These are phyloP conservation scores for Echinosphaeria canescens DNA, from an alignment of 2,329 filamentous ascomycete genomes.

Conservation along the genomic window DNA sequence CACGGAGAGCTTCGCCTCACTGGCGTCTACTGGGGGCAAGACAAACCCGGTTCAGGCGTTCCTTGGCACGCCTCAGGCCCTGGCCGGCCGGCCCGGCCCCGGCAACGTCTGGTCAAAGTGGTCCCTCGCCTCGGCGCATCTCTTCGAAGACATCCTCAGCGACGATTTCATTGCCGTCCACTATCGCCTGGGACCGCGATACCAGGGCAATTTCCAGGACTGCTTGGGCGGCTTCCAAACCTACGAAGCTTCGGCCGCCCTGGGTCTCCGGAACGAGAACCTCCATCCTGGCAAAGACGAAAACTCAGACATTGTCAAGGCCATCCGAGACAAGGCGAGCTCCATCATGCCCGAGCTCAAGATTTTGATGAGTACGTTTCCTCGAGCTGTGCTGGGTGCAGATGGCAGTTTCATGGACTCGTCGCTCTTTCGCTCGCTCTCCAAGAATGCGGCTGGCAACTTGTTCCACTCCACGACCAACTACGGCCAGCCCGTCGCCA, in stretches of 20 bases:
- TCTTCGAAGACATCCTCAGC: constrained; percentile 72
- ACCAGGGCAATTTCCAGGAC: constrained; percentile 93
- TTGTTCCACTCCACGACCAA: constrained; percentile 49
- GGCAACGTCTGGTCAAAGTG: constrained; percentile 60
- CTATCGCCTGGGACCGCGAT: constrained; percentile 71
- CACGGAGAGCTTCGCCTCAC: constrained; percentile 48
- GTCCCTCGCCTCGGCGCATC: constrained; percentile 75
- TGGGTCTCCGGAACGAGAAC: constrained; percentile 82
- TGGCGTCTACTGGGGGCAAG: constrained; percentile 33
- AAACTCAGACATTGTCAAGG: constrained; percentile 73
- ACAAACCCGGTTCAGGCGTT: constrained; percentile 71
- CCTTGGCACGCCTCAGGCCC: constrained; percentile 73
- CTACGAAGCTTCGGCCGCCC: constrained; percentile 74
- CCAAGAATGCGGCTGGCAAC: constrained; percentile 44
- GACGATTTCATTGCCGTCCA: constrained; percentile 87
- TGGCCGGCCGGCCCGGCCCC: constrained; percentile 54
- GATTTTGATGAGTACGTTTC: constrained; percentile 65
- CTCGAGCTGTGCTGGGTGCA: constrained; percentile 59
- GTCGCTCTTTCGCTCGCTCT: constrained; percentile 55
- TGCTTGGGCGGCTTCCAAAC: constrained; percentile 92
- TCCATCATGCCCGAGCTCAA: constrained; percentile 61
- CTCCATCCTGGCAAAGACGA: constrained; percentile 80
- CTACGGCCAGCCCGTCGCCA: constrained; percentile 56
- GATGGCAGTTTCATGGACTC: constrained; percentile 63
- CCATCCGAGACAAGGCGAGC: constrained; percentile 71